Evolutionary conservation across 2,329 filamentous ascomycete genomes (phyloP).

Genomic region (Blumeria hordei): DNA sequence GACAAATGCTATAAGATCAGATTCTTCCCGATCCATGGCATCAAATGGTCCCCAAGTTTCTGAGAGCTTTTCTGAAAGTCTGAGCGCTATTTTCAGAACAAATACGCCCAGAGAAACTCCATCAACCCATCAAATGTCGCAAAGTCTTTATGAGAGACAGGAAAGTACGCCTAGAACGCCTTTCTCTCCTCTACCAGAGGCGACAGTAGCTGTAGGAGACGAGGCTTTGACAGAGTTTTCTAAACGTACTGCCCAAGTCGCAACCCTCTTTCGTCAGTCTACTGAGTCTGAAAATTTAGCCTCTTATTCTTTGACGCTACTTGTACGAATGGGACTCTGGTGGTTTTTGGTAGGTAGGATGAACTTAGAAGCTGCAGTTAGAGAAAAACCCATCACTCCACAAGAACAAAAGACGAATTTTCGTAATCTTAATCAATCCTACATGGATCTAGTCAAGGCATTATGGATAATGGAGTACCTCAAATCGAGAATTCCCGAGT

Average conservation of each 20-base stretch:
- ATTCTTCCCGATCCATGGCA: constrained; percentile 4
- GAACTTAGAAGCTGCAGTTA: constrained; percentile 46
- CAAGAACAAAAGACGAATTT: constrained; percentile 29
- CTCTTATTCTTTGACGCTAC: constrained; percentile 37
- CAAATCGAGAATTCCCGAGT: constrained; percentile 12
- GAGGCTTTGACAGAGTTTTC: constrained; percentile 48
- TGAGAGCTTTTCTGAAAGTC: constrained; percentile 3
- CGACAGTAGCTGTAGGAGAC: constrained; percentile 18
- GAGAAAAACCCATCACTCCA: constrained; percentile 32
- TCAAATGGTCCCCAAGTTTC: constrained; percentile 1
- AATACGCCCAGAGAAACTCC: not conserved
- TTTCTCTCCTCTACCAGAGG: constrained; percentile 9
- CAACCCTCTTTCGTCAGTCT: constrained; percentile 52
- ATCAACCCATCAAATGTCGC: not conserved
- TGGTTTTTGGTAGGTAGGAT: constrained; percentile 72
- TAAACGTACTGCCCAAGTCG: constrained; percentile 45
- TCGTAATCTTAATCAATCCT: constrained; percentile 45
- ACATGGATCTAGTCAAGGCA: constrained; percentile 63
- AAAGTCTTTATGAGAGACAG: constrained; percentile 2
- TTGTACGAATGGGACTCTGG: constrained; percentile 55
- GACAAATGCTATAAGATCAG: constrained; percentile 7
- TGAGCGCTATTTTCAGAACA: not conserved
- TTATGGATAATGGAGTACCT: constrained; percentile 51
- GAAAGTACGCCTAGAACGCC: constrained; percentile 3
- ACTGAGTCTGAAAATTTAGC: constrained; percentile 49